Evolutionary conservation across 129 eudicot genomes (phyloP).

Genomic region (Deinandra increscens): DNA sequence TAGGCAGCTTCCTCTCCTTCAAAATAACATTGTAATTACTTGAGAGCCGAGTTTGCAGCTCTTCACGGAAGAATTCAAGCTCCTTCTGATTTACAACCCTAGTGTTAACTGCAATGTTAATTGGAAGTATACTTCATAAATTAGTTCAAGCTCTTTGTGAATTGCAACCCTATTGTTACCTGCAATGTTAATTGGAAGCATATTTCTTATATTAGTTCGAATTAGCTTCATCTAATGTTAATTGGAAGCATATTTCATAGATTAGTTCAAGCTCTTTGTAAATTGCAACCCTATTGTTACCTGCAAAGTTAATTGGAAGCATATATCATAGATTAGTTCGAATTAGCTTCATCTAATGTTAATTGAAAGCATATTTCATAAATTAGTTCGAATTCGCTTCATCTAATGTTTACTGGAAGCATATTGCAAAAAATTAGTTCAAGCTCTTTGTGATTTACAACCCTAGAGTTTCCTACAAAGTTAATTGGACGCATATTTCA

Average conservation of each 20-base stretch:
- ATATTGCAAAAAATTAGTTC: too few species aligned
- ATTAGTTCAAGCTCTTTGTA: conserved; percentile 88
- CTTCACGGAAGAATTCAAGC: conserved; percentile 80
- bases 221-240: too few species aligned
- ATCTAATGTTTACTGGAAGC: too few species aligned
- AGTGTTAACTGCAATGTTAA: conserved; percentile 56
- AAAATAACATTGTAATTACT: conserved; percentile 69
- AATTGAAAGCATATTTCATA: not conserved
- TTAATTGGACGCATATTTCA: not conserved
- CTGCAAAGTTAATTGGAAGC: conserved; percentile 36
- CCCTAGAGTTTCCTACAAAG: conserved; percentile 69
- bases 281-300: conserved; percentile 66
- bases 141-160: too few species aligned
- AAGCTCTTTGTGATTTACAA: conserved; percentile 74
- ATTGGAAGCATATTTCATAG: too few species aligned
- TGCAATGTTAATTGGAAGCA: too few species aligned
- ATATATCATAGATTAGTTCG: too few species aligned
- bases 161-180: too few species aligned
- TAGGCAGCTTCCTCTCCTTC: conserved; percentile 83
- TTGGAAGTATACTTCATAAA: not conserved
- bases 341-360: too few species aligned
- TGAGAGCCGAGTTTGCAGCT: conserved; percentile 62
- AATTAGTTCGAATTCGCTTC: conserved; percentile 5
- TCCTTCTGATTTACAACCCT: conserved; percentile 74
- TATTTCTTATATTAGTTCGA: too few species aligned